Evolutionary conservation across 2,329 filamentous ascomycete genomes (phyloP).

Genomic region (Fusarium azukiicola): DNA sequence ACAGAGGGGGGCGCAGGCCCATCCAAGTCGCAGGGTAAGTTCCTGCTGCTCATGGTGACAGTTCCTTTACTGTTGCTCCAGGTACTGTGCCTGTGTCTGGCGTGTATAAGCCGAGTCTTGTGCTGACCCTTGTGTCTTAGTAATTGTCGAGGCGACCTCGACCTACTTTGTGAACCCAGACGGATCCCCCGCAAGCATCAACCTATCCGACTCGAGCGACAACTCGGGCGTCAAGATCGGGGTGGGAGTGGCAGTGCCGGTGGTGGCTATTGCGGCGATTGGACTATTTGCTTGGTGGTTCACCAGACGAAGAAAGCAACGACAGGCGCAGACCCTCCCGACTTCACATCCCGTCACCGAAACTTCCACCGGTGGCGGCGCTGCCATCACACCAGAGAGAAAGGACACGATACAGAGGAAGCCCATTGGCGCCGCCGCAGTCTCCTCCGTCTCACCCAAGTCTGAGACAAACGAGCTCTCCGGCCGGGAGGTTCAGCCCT

Average conservation of each 20-base stretch:
- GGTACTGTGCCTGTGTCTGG: constrained; percentile 49
- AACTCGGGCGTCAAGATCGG: constrained; percentile 48
- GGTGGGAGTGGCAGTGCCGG: constrained; percentile 45
- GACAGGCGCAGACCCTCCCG: not conserved
- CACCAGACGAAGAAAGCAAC: constrained; percentile 39
- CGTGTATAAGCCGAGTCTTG: not conserved
- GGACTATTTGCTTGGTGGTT: constrained; percentile 42
- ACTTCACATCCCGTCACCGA: constrained; percentile 38
- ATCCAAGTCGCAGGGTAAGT: constrained; percentile 54
- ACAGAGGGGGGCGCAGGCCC: constrained; percentile 47
- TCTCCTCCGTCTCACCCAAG: constrained; percentile 47
- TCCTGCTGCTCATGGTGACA: constrained; percentile 52
- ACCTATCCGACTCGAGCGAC: constrained; percentile 31
- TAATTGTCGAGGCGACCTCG: constrained; percentile 52
- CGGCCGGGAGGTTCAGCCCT: constrained; percentile 38
- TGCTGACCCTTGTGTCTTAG: constrained; percentile 39
- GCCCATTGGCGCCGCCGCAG: constrained; percentile 39
- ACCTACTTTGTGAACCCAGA: constrained; percentile 49
- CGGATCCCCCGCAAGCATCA: constrained; percentile 39
- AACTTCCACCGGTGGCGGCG: constrained; percentile 19
- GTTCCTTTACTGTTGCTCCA: constrained; percentile 54
- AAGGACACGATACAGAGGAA: constrained; percentile 42
- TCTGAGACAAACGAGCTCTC: constrained; percentile 48
- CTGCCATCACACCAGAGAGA: constrained; percentile 32
- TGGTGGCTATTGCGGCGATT: constrained; percentile 31